Evolutionary conservation across 2,329 filamentous ascomycete species (phyloP), one percentile per base, ranked within the genome.

Genomic region (Aspergillus bombycis): DNA sequence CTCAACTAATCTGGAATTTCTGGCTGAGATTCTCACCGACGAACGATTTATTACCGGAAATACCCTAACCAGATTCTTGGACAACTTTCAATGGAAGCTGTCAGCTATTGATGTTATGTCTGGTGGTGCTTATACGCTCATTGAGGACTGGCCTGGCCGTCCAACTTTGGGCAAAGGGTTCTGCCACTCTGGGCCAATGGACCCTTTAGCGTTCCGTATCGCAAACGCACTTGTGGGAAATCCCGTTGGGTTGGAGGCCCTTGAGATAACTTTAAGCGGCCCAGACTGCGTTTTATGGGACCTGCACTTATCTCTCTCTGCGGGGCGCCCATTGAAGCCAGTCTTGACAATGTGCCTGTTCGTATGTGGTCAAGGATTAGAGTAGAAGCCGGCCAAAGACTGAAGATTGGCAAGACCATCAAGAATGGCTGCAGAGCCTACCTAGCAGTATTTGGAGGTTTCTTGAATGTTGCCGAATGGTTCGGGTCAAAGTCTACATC

Each of bases 171-270:
- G 86, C 1, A 82, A 83, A 68, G 88, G 87, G 8, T 85, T 89
- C 56, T 84, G 84, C 4, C 84, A 87, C 36, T 81, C 82, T 4
- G 87, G 88, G 0, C 86, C 88, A 0, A 89, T 89, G 86, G 87
- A 89, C 68, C 79, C 82, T 0, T 70, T 89, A n/a, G 81, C 85
- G 1, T 84, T 85, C 53, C 82, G 83, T 28, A 79, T 88, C 32
- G 87, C 85, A 2, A 90, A 90, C 65, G 76, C 84, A 23, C 78
- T 90, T 1, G 86, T 86, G 0, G 86, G 86, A 0, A 89, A 90
- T 59, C 67, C 79, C 0, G 70, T 78, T 0, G 80, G 79, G 0
- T 80, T 75, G 4, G 88, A 88, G 71, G 81, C 80, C 0, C 73
- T 90, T 0, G 88, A 90, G 67, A 85, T 89, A 30, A 89, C 87